These are phyloP conservation scores for Fibroporia radiculosa DNA, from an alignment of 768 basidiomycete genomes.

Conservation along the genomic window DNA sequence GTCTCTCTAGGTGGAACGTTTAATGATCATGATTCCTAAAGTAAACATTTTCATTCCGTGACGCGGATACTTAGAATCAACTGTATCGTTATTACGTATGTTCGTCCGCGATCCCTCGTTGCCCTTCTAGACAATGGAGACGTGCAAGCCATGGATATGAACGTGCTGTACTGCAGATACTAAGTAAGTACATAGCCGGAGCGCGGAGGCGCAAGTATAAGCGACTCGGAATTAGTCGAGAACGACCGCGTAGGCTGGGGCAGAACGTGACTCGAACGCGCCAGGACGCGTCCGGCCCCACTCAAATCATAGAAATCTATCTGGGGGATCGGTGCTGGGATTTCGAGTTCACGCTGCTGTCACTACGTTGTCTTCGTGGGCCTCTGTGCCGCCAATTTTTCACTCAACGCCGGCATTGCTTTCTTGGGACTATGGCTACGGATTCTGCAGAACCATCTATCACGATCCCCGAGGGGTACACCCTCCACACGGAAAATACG, in stretches of 20 bases:
- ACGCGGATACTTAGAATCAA: no score
- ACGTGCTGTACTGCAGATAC: not conserved
- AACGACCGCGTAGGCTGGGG: no score
- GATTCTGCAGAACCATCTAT: conserved; percentile 12
- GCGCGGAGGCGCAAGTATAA: not conserved
- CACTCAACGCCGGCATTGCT: not conserved
- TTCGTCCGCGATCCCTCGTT: no score
- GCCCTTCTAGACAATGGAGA: not conserved
- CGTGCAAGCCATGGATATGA: not conserved
- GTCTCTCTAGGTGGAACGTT: no score
- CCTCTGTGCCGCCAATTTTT: not conserved
- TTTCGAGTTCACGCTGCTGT: conserved; percentile 1
- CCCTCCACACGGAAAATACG: conserved; percentile 74
- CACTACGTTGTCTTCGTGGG: not conserved
- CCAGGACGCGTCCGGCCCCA: not conserved
- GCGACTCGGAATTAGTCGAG: no score
- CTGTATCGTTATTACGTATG: no score
- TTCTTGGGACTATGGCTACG: conserved; percentile 25
- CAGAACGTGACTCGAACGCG: conserved; percentile 1
- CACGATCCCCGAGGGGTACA: conserved; percentile 64
- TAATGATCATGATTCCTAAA: no score
- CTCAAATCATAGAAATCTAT: not conserved
- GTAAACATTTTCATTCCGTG: no score
- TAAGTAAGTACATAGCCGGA: not conserved
- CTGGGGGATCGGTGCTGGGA: not conserved